Percentiles rank a stretch among this genome's conserved stretches.
phyloP scores from a whole-genome alignment of 495 filamentous ascomycete species.

The Aspergillus haitiensis region DNA sequence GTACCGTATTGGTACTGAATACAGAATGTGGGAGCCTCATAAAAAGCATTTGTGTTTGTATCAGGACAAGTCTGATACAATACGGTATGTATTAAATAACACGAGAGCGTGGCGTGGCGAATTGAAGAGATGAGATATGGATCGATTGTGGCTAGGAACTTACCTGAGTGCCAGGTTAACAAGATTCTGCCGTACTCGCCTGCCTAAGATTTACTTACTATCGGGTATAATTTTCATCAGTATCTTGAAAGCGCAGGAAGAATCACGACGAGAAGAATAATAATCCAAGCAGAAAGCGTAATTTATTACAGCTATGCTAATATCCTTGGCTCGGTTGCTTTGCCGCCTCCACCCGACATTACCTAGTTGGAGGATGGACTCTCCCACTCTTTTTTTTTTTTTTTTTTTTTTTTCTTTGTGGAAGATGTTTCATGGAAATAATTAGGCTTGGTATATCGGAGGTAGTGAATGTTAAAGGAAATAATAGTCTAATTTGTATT shows the following conservation, averaged over 20 bases:
- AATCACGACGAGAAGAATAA: constrained; percentile 6
- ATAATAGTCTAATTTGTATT: not conserved
- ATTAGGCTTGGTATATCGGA: not conserved
- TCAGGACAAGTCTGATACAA: constrained; percentile 5
- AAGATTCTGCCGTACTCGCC: no score
- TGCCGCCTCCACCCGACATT: constrained; percentile 21
- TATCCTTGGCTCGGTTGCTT: constrained; percentile 18
- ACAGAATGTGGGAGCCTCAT: constrained; percentile 1
- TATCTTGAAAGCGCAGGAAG: not conserved
- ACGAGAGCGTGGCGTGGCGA: no score
- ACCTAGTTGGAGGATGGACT: not conserved
- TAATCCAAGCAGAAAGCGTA: constrained; percentile 2
- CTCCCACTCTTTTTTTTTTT: not conserved
- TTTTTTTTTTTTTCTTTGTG: not conserved
- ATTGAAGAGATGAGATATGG: no score
- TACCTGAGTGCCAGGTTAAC: no score
- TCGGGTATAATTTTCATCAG: no score
- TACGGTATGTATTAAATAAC: not conserved
- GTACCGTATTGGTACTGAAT: constrained; percentile 10
- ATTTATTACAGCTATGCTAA: not conserved
- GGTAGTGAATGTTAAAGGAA: not conserved
- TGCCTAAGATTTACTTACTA: no score
- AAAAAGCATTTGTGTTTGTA: not conserved
- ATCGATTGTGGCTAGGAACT: not conserved
- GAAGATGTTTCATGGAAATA: not conserved